phyloP scores from a whole-genome alignment of 179 eudicot species.

The Beta lomatogona region DNA sequence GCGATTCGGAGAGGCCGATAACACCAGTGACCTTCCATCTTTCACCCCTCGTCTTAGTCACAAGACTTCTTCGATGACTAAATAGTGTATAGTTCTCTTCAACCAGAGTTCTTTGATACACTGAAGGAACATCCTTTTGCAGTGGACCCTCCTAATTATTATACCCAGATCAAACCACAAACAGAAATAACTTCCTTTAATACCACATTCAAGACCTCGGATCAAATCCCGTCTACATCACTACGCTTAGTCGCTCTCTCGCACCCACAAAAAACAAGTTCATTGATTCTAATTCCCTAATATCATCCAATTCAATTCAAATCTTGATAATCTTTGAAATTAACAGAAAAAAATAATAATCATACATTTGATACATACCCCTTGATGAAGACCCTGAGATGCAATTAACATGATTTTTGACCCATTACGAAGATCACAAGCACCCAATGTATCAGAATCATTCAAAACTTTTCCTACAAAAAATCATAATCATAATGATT shows the following conservation, averaged over 20 bases:
- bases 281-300: too few species aligned
- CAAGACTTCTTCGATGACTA: conserved; percentile 12
- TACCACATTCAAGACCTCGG: not conserved
- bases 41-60: conserved; percentile 45
- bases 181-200: not conserved
- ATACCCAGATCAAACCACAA: not conserved
- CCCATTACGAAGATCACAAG: conserved; percentile 48
- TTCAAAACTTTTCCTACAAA: conserved; percentile 58
- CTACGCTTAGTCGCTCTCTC: too few species aligned
- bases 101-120: conserved; percentile 34
- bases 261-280: too few species aligned
- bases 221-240: too few species aligned
- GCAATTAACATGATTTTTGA: conserved; percentile 94
- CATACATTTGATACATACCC: conserved; percentile 44
- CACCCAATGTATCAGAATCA: conserved; percentile 57
- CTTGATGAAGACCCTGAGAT: conserved; percentile 85
- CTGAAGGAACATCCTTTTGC: conserved; percentile 47
- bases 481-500: not conserved
- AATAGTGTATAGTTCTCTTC: not conserved
- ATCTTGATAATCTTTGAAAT: too few species aligned
- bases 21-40: conserved; percentile 83
- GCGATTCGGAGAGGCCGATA: conserved; percentile 55
- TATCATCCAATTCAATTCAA: too few species aligned
- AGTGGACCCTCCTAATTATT: conserved; percentile 68
- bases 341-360: too few species aligned